Conservation (phyloP, 2,329 filamentous ascomycete genomes). For the Acrodontium crateriforme region DNA sequence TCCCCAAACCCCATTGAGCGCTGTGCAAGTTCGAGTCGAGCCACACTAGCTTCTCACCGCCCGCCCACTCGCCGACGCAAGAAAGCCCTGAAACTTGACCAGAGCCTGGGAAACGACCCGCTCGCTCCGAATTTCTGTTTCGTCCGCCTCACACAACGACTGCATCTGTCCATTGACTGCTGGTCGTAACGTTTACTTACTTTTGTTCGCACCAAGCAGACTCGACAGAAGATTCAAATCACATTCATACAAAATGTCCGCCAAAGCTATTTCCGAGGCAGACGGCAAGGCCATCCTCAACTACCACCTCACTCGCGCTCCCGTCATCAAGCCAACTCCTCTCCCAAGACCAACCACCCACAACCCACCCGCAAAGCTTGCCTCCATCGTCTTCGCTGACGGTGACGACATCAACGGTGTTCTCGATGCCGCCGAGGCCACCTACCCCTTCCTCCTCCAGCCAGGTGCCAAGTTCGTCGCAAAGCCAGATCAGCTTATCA, state of each 20-base stretch:
- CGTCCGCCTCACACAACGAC: too few relatives aligned
- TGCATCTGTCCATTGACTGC: too few relatives aligned
- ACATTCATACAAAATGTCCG: conserved; percentile 78
- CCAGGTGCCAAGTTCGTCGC: conserved; percentile 85
- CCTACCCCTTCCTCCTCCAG: conserved; percentile 88
- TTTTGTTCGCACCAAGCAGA: too few relatives aligned
- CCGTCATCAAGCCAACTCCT: conserved; percentile 95
- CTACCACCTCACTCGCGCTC: conserved; percentile 97
- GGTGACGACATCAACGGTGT: conserved; percentile 70
- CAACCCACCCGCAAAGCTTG: conserved; percentile 83
- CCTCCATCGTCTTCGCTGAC: conserved; percentile 84
- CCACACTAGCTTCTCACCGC: too few relatives aligned
- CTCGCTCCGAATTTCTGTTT: too few relatives aligned
- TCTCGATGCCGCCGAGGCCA: conserved; percentile 88
- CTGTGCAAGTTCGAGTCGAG: too few relatives aligned
- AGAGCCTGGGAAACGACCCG: too few relatives aligned
- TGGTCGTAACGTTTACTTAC: too few relatives aligned
- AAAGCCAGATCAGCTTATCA: conserved; percentile 99
- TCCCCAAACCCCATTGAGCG: too few relatives aligned
- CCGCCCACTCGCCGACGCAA: too few relatives aligned
- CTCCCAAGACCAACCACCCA: conserved; percentile 72
- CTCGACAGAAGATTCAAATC: too few relatives aligned
- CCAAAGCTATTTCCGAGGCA: conserved; percentile 96
- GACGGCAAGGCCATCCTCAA: conserved; percentile 99
- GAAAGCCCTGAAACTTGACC: too few relatives aligned